Conservation (phyloP, 495 filamentous ascomycete species). For the Xylaria scruposa region DNA sequence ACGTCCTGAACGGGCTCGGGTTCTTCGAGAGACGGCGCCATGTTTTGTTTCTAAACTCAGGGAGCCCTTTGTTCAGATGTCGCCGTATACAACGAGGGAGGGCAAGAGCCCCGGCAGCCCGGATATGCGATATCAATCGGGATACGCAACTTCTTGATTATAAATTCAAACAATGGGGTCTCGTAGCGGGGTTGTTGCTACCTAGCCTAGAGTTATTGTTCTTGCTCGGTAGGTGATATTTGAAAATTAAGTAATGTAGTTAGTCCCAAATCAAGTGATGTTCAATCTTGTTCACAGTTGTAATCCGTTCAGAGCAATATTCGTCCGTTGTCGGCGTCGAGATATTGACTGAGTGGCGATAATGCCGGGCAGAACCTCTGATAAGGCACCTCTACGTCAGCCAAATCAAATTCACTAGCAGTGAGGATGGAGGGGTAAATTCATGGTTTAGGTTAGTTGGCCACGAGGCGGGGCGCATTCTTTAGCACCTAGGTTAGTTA, state of each 20-base stretch:
- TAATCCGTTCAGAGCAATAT: neutral
- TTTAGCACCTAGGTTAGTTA: no score
- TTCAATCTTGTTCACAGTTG: neutral
- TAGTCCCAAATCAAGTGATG: neutral
- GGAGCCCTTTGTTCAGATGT: neutral
- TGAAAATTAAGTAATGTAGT: neutral
- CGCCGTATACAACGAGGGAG: neutral
- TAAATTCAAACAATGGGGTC: constrained; percentile 33
- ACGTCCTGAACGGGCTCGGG: constrained; percentile 66
- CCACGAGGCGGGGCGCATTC: constrained; percentile 14
- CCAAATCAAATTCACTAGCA: no score
- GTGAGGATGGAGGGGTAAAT: constrained; percentile 26
- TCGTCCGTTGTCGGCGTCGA: constrained; percentile 17
- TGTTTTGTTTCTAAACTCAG: constrained; percentile 40
- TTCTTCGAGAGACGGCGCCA: constrained; percentile 76
- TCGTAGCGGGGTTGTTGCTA: neutral
- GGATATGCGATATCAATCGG: neutral
- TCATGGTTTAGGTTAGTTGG: constrained; percentile 9
- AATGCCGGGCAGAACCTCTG: neutral
- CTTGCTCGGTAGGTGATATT: neutral
- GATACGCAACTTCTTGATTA: constrained; percentile 32
- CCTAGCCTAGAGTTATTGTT: neutral
- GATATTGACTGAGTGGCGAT: constrained; percentile 10
- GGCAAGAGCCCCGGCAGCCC: constrained; percentile 4
- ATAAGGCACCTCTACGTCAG: neutral